Percentiles rank a stretch among this genome's conserved stretches.
These are phyloP conservation scores for Fusarium bulbicola DNA, from an alignment of 2,329 filamentous ascomycete species.

Conservation along the genomic window DNA sequence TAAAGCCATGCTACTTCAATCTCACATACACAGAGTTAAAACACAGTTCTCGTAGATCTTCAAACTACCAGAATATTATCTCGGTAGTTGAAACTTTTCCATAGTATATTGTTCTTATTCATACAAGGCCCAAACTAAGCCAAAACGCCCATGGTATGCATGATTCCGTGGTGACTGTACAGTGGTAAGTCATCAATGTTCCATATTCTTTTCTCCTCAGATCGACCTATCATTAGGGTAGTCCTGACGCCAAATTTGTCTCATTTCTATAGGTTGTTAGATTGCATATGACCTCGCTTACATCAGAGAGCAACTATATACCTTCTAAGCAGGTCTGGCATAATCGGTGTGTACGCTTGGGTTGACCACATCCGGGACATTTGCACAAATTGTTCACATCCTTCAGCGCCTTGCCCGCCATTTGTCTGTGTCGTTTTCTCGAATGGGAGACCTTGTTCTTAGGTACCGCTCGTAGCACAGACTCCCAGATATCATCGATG, in stretches of 20 bases:
- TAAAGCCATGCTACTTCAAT: not conserved
- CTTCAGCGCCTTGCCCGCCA: constrained; percentile 94
- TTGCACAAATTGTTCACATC: constrained; percentile 88
- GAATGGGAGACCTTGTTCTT: constrained; percentile 99
- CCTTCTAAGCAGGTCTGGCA: constrained; percentile 88
- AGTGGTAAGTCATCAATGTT: constrained; percentile 35
- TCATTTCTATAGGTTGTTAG: constrained; percentile 52
- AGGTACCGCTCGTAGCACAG: constrained; percentile 88
- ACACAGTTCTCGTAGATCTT: not conserved
- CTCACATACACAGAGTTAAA: not conserved
- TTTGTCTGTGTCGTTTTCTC: constrained; percentile 91
- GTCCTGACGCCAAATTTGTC: constrained; percentile 54
- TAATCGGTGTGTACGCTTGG: constrained; percentile 88
- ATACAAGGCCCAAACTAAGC: constrained; percentile 44
- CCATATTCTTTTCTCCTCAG: constrained; percentile 31
- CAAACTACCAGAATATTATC: not conserved
- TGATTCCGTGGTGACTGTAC: constrained; percentile 45
- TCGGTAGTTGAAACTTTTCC: not conserved
- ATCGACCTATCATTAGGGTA: constrained; percentile 48
- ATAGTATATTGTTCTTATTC: constrained; percentile 36
- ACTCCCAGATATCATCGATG: constrained; percentile 88
- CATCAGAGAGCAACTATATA: constrained; percentile 51
- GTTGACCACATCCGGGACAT: constrained; percentile 87
- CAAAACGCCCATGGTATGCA: constrained; percentile 49
- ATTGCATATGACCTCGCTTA: constrained; percentile 4